Base-by-base conservation (phyloP, 108 stramenopile species). In the Pseudonitzschia delicatissima region DNA sequence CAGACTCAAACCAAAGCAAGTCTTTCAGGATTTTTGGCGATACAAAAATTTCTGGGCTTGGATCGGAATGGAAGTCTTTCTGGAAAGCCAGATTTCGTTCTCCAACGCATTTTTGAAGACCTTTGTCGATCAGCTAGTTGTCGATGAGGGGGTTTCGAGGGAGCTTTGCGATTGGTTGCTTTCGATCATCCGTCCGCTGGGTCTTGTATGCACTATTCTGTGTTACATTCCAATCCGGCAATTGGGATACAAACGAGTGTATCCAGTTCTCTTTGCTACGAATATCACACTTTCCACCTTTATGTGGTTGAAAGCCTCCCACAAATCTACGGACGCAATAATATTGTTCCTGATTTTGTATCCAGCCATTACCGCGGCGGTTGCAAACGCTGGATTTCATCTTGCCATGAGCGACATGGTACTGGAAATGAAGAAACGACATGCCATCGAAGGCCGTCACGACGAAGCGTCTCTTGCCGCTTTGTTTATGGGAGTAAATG, bases 321-420 rank as follows among this genome's bases (percentile, higher is more conserved):
- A 79, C n/a, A 31, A 64, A 48, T 72, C 71, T 4, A 73, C 78
- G 21, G 13, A 21, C 27, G 32, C 53, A 2, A 74, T 76, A 15
- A 52, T 74, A 21, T 13, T 63, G 4, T 83, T 80, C 48, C 47
- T 83, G 20, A 44, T 74, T 7, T 26, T 74, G 7, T 77, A 83
- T 48, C 50, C 62, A 9, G 77, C 79, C 20, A 61, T 66, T 12
- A 77, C 79, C n/a, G 72, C 45, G 12, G 82, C 82, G 9, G 77
- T 83, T 11, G 36, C 35, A 33, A 69, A 71, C 29, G 53, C 79
- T 23, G 77, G 82, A 23, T 81, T 81, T 72, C 73, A 81, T 51
- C 48, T 69, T 58, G 77, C 51, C 52, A 83, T 83, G 82, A 57
- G 75, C 27, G 82, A 83, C 58, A 78, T 83, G 82, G 74, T 76